A percentile compares a stretch with the other conserved stretches of the same genome.
These are phyloP conservation scores for Teunomyces aglyptinius DNA, from an alignment of 805 yeast species.

Conservation along the genomic window DNA sequence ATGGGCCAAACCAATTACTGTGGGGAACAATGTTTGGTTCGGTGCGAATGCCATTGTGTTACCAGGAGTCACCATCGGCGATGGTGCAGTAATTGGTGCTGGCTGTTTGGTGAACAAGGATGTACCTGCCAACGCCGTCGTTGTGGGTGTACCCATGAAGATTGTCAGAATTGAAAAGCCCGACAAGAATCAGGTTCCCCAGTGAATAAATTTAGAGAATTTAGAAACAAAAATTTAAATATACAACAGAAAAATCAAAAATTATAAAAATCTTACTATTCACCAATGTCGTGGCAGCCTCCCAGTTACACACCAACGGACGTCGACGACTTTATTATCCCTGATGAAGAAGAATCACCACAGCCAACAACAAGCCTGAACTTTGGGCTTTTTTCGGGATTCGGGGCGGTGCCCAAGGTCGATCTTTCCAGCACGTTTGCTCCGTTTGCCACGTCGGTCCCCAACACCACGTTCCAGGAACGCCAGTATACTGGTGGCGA, in stretches of 20 bases:
- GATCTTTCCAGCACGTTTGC: constrained; percentile 37
- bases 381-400: constrained; percentile 9
- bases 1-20: constrained; percentile 52
- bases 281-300: constrained; percentile 8
- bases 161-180: constrained; percentile 35
- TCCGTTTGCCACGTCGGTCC: constrained; percentile 22
- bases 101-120: constrained; percentile 62
- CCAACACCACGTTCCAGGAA: constrained; percentile 34
- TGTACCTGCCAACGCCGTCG: constrained; percentile 54
- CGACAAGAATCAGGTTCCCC: constrained; percentile 9
- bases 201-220: constrained; percentile 9
- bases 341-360: constrained; percentile 30
- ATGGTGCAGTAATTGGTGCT: constrained; percentile 61
- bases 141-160: constrained; percentile 63
- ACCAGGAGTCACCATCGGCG: constrained; percentile 68
- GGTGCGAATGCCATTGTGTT: constrained; percentile 54
- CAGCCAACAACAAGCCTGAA: background rate
- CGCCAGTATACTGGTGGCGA: constrained; percentile 65
- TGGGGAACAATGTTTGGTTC: constrained; percentile 70
- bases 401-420: constrained; percentile 26
- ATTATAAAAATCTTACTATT: background rate
- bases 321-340: constrained; percentile 34
- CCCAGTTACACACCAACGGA: constrained; percentile 15
- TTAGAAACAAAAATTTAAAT: background rate
- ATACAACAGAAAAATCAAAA: no score